phyloP scores from a whole-genome alignment of 2,329 filamentous ascomycete genomes.

The Dactylellina cionopaga region DNA sequence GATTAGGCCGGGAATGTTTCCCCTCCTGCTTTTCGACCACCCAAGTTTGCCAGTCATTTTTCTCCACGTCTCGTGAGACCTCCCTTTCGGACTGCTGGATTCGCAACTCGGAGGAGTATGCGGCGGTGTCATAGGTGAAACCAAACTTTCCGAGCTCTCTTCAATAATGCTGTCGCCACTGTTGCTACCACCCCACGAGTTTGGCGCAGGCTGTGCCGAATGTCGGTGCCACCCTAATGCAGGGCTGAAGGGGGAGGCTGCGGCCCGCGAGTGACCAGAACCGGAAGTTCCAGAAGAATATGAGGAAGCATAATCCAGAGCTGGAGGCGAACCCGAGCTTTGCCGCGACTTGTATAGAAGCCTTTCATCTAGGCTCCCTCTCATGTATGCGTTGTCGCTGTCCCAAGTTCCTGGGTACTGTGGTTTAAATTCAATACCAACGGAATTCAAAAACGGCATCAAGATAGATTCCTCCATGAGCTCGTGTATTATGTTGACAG shows the following conservation, averaged over 20 bases:
- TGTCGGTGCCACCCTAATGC: constrained; percentile 56
- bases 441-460: constrained; percentile 83
- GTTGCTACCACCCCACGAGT: constrained; percentile 54
- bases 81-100: constrained; percentile 60
- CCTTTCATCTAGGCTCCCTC: constrained; percentile 54
- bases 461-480: constrained; percentile 97
- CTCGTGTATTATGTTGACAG: constrained; percentile 88
- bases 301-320: constrained; percentile 56
- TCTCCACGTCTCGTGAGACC: constrained; percentile 65
- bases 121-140: constrained; percentile 65
- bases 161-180: constrained; percentile 59
- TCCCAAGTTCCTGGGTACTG: constrained; percentile 60
- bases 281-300: constrained; percentile 54
- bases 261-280: constrained; percentile 53
- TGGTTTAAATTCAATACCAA: constrained; percentile 61
- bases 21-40: constrained; percentile 56
- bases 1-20: constrained; percentile 35
- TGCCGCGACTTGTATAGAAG: constrained; percentile 51
- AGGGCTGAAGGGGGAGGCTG: constrained; percentile 56
- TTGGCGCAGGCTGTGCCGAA: constrained; percentile 51
- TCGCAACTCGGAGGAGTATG: constrained; percentile 66
- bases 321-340: constrained; percentile 56
- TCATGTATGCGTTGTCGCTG: constrained; percentile 58
- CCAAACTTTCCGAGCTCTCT: constrained; percentile 63
- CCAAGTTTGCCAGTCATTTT: constrained; percentile 66